A percentile compares a stretch with the other conserved stretches of the same genome.
Evolutionary conservation across 805 yeast species (phyloP).

Genomic region (Candida dendrica): DNA sequence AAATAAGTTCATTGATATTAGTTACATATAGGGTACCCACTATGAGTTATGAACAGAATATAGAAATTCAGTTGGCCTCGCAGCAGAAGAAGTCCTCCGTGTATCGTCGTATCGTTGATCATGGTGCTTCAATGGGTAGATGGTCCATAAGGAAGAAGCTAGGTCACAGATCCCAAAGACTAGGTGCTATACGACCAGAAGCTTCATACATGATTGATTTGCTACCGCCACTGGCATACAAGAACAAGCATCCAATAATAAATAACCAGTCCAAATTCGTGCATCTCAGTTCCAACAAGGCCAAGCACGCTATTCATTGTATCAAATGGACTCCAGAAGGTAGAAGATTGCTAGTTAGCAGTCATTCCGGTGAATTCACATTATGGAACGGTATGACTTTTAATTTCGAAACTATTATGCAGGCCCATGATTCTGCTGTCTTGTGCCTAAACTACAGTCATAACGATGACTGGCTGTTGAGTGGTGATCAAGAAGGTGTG

Average conservation of each 20-base stretch:
- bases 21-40: too few relatives aligned
- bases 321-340: slow-evolving; percentile 98
- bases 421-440: slow-evolving; percentile 92
- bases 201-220: slow-evolving; percentile 56
- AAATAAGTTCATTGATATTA: too few relatives aligned
- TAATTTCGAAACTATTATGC: slow-evolving; percentile 95
- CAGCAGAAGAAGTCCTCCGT: slow-evolving; percentile 43
- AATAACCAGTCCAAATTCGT: slow-evolving; percentile 78
- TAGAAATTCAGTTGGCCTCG: slow-evolving; percentile 22
- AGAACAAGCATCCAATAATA: slow-evolving; percentile 36
- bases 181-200: slow-evolving; percentile 60
- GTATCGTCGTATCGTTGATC: slow-evolving; percentile 68
- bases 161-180: slow-evolving; percentile 30
- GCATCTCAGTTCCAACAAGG: slow-evolving; percentile 85
- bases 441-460: slow-evolving; percentile 75
- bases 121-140: slow-evolving; percentile 66
- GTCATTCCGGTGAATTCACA: slow-evolving; percentile 92
- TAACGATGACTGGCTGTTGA: slow-evolving; percentile 88
- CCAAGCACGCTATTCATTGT: slow-evolving; percentile 82
- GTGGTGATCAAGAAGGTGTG: slow-evolving; percentile 89
- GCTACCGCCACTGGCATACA: slow-evolving; percentile 59
- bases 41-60: slow-evolving; percentile 14
- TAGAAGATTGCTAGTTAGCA: slow-evolving; percentile 78
- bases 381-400: slow-evolving; percentile 95
- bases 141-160: slow-evolving; percentile 45